Base-by-base conservation (phyloP, 2,329 filamentous ascomycete species). In the Talaromyces amestolkiae region DNA sequence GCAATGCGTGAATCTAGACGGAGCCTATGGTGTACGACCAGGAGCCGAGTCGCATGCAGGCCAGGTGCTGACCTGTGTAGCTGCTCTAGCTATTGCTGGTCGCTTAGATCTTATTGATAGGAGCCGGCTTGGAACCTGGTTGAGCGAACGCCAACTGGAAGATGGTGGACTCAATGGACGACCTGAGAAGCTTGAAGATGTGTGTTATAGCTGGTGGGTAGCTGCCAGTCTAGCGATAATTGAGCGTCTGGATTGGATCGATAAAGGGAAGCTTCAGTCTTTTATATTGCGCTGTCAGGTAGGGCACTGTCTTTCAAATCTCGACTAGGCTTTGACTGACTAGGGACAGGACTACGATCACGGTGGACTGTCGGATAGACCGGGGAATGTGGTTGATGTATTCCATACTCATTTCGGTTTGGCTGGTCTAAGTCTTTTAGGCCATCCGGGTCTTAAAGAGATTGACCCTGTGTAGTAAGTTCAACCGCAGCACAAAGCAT, bases 181-280 rank as follows among this genome's bases (percentile, higher is more conserved):
- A 58, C 95, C 95, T 0, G 95, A 98, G 80, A 99, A 99, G 82
- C 81, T 91, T 68, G 94, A 97, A 76, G 95, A 99, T 76, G 94
- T 97, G 15, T 99, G 95, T 81, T 99, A 99, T 80, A 97, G 92
- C 76, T 99, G 95, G 95, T 99, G 95, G 95, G 95, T 98, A 53
- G 82, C 94, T 74, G 94, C 91, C 74, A 97, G 93, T 76, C 81
- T 99, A 70, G 89, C 91, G 54, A 97, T 98, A 85, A 91, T 99
- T 70, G 88, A 86, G 63, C 89, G 89, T 64, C 85, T 93, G 62
- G 91, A 97, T 76, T 99, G 95, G 95, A 96, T 99, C 75, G 92
- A 99, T 80, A 86, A 88, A 59, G 84, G 89, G 65, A 91, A 91
- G 74, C 85, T 99, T 72, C 85, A 88, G 61, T 77, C 79, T 27